Conservation (phyloP, 1,284 basidiomycete genomes). For the Ustilago hordei region DNA sequence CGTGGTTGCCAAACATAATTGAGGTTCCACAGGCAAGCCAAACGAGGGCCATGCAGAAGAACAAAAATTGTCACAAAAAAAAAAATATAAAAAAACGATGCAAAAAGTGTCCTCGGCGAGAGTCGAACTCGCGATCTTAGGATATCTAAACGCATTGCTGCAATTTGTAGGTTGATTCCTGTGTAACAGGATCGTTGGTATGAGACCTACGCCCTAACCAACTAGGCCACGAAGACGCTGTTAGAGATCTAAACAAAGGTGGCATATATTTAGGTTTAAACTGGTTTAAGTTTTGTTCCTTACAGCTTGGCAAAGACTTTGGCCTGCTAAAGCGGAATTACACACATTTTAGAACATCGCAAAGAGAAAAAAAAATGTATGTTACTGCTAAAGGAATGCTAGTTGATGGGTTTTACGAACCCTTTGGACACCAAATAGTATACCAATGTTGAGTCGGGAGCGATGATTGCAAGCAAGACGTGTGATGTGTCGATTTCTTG, state of each 20-base stretch:
- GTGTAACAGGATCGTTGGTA: conserved; percentile 43
- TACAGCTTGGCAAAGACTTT: too few relatives aligned
- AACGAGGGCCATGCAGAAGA: neutral
- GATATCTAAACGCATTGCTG: conserved; percentile 29
- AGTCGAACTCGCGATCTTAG: conserved; percentile 56
- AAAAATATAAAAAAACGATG: too few relatives aligned
- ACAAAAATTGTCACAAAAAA: neutral
- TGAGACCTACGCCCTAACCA: conserved; percentile 56
- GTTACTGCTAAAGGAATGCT: neutral
- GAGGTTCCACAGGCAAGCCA: too few relatives aligned
- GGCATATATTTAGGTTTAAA: neutral
- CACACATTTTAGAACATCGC: too few relatives aligned
- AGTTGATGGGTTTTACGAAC: conserved; percentile 67
- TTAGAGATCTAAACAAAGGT: neutral
- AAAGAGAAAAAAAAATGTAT: neutral
- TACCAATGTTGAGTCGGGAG: conserved; percentile 63
- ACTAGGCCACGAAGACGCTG: conserved; percentile 48
- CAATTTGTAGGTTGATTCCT: conserved; percentile 38
- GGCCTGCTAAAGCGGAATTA: too few relatives aligned
- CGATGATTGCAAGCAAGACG: conserved; percentile 62
- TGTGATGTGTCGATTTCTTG: conserved; percentile 36
- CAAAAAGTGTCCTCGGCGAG: conserved; percentile 46
- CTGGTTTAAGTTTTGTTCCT: too few relatives aligned
- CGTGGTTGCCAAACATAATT: too few relatives aligned
- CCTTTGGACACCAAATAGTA: conserved; percentile 65